Base-by-base conservation (phyloP, 2,329 filamentous ascomycete genomes). In the Colletotrichum plurivorum region DNA sequence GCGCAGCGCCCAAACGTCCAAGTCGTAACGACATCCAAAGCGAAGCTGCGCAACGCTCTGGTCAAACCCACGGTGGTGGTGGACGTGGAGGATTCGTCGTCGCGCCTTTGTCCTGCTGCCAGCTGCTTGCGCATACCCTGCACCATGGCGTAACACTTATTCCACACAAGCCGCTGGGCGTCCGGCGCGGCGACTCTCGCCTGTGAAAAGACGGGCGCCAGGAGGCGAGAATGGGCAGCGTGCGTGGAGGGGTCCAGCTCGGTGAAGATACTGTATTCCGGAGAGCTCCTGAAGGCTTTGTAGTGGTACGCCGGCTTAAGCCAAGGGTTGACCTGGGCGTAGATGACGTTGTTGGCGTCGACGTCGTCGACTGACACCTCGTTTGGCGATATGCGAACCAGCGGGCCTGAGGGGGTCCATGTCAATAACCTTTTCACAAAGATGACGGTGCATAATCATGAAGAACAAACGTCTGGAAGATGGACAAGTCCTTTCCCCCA, bases 291-390 rank as follows among this genome's bases (percentile, higher is more conserved):
- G 16, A 68, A 68, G 2, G 65, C 52, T 36, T 57, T 36, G 25
- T 68, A 68, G 41, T 63, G 55, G 20, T 58, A 64, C 22, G 39
- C 36, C 2, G 65, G 61, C 41, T 68, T 68, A 9, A 52, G 25
- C 52, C 60, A 68, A 1, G 60, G 60, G 13, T 57, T 58, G 3
- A 13, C 64, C 22, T 63, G 65, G 6, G 59, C 41, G 61, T 68
- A 68, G 9, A 68, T 48, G 1, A 18, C 15, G 2, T 48, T 64
- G 18, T 58, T 63, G 8, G 63, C 51, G 3, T 39, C 16, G 4
- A 61, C n/a, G 36, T 66, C 55, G 22, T 60, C 54, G 54, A 68
- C 15, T 2, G 65, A 68, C 3, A 68, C 54, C 18, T 68, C 65
- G 18, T 64, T 64, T 6, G 65, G 65, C 9, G 65, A 68, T 45